Evolutionary conservation across 1,284 basidiomycete species (phyloP).

Genomic region (Sanghuangporus sanghuang): DNA sequence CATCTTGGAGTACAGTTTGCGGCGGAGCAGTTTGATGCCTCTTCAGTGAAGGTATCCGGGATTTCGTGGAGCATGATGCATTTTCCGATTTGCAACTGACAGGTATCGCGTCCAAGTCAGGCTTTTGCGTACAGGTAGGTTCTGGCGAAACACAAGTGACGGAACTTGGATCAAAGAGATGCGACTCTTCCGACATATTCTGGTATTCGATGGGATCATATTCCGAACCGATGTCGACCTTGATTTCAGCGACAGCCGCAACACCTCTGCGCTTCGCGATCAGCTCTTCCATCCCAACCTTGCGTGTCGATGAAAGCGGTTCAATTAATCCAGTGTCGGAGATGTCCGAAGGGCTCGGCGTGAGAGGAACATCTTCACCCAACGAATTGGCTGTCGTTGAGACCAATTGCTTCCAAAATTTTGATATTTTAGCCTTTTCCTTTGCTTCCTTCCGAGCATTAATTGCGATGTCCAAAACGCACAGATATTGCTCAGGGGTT

Average conservation of each 20-base stretch:
- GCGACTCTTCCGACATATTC: not conserved
- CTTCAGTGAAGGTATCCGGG: not conserved
- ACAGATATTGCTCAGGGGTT: constrained; percentile 13
- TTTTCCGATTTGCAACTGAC: not conserved
- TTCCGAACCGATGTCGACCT: not conserved
- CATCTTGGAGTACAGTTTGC: not conserved
- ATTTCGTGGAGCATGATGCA: not conserved
- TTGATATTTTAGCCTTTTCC: constrained; percentile 3
- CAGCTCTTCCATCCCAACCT: constrained; percentile 3
- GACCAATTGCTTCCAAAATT: constrained; percentile 13
- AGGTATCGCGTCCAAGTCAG: not conserved
- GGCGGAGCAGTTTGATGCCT: not conserved
- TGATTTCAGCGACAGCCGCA: not conserved
- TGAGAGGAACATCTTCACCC: not conserved
- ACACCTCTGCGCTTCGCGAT: not conserved
- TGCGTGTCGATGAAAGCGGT: not conserved
- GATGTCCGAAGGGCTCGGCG: constrained; percentile 16
- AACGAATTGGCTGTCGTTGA: not conserved
- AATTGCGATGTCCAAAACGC: constrained; percentile 7
- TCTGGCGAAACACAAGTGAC: not conserved
- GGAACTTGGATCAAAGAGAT: not conserved
- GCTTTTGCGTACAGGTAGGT: not conserved
- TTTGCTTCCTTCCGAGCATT: constrained; percentile 11
- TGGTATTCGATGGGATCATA: not conserved
- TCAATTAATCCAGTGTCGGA: constrained; percentile 12